Conservation (phyloP, 768 basidiomycete genomes). For the Gymnopilus dilepis region DNA sequence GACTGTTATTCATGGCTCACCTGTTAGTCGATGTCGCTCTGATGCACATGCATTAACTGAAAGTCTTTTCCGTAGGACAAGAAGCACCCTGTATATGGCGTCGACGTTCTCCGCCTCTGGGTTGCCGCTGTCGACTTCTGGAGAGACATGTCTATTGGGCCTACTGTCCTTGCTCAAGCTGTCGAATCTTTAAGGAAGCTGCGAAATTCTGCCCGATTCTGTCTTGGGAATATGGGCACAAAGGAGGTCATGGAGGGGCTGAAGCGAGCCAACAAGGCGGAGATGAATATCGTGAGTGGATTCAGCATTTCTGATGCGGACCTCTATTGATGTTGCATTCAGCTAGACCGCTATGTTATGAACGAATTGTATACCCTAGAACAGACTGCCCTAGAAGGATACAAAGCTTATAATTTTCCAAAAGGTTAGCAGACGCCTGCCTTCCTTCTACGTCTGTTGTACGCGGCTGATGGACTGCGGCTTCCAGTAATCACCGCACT, state of each 20-base stretch:
- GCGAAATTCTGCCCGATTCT: conserved; percentile 84
- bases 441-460: background rate
- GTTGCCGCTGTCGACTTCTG: conserved; percentile 90
- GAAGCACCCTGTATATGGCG: conserved; percentile 80
- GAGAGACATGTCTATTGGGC: conserved; percentile 86
- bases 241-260: conserved; percentile 31
- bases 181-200: conserved; percentile 82
- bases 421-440: conserved; percentile 56
- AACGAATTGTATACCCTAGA: conserved; percentile 82
- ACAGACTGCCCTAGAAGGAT: conserved; percentile 66
- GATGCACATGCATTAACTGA: conserved; percentile 1
- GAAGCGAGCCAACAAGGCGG: conserved; percentile 44
- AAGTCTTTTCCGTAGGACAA: conserved; percentile 50
- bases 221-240: conserved; percentile 77
- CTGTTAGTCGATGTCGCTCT: conserved; percentile 48
- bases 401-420: conserved; percentile 78
- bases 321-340: background rate
- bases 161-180: conserved; percentile 74
- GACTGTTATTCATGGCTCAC: conserved; percentile 77
- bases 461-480: background rate
- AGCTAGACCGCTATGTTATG: conserved; percentile 90
- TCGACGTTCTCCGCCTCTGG: conserved; percentile 90
- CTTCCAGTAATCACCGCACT: conserved; percentile 70
- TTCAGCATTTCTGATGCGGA: background rate
- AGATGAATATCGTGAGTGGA: conserved; percentile 68